phyloP scores from a whole-genome alignment of 176 grass and related monocot genomes.

The Oryza coarctata region DNA sequence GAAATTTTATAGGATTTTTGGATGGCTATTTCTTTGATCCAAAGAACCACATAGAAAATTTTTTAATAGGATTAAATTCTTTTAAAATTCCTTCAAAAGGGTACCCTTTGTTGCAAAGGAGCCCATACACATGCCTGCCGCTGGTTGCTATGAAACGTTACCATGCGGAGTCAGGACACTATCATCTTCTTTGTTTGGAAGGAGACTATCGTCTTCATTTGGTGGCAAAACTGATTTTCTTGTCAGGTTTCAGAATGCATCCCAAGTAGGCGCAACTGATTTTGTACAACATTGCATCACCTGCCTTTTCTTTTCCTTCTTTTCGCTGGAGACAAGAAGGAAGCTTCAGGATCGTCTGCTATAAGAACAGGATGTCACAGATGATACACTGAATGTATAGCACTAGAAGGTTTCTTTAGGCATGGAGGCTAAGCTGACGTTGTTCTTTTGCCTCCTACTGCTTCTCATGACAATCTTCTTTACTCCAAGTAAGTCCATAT shows the following conservation, averaged over 20 bases:
- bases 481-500: background rate
- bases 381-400: background rate
- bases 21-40: too few relatives aligned
- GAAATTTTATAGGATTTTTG: too few relatives aligned
- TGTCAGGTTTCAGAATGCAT: background rate
- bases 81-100: too few relatives aligned
- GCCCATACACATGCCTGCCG: too few relatives aligned
- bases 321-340: background rate
- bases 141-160: too few relatives aligned
- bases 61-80: too few relatives aligned
- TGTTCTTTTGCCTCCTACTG: background rate
- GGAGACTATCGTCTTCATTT: too few relatives aligned
- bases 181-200: too few relatives aligned
- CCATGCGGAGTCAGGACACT: too few relatives aligned
- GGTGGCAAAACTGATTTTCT: background rate
- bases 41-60: too few relatives aligned
- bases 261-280: background rate
- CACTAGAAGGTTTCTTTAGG: background rate
- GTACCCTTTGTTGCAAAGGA: too few relatives aligned
- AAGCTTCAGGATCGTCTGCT: background rate
- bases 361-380: background rate
- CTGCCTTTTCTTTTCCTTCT: background rate
- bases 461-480: conserved; percentile 10
- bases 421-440: background rate
- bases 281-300: background rate